phyloP scores from a whole-genome alignment of 371 early-diverging fungal genomes.

The Mortierella sp. region DNA sequence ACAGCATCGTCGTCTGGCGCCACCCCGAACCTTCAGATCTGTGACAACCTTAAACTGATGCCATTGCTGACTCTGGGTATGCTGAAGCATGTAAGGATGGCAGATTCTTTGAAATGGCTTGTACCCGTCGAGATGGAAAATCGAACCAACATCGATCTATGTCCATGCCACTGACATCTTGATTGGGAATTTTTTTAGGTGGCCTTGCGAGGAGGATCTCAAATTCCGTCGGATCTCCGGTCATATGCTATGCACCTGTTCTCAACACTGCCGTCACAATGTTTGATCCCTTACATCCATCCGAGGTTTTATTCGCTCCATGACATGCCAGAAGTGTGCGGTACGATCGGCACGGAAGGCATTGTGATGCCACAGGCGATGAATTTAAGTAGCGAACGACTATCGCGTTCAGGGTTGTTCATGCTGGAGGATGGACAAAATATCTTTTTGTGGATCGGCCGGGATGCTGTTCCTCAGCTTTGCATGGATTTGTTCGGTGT shows the following conservation, averaged over 20 bases:
- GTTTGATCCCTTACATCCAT: conserved; percentile 74
- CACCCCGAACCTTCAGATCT: conserved; percentile 82
- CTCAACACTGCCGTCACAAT: conserved; percentile 84
- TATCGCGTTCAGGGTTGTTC: conserved; percentile 87
- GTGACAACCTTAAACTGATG: conserved; percentile 86
- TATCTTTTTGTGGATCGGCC: conserved; percentile 91
- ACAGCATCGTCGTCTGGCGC: conserved; percentile 78
- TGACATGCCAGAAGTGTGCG: conserved; percentile 78
- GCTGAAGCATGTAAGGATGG: conserved; percentile 78
- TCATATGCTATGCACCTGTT: conserved; percentile 78
- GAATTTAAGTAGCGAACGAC: conserved; percentile 85
- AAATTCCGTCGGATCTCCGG: conserved; percentile 72
- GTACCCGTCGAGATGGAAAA: no score
- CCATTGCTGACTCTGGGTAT: conserved; percentile 87
- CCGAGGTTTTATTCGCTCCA: conserved; percentile 91
- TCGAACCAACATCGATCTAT: no score
- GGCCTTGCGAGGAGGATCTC: conserved; percentile 73
- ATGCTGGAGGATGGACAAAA: conserved; percentile 86
- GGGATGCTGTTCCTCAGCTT: conserved; percentile 81
- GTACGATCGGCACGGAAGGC: conserved; percentile 68
- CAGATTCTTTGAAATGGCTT: no score
- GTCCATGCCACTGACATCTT: background rate
- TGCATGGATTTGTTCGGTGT: conserved; percentile 77
- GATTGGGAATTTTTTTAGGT: conserved; percentile 49
- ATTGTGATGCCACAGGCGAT: conserved; percentile 77